Evolutionary conservation across 202 grass and related monocot species (phyloP).

Genomic region (Carex arenaria): DNA sequence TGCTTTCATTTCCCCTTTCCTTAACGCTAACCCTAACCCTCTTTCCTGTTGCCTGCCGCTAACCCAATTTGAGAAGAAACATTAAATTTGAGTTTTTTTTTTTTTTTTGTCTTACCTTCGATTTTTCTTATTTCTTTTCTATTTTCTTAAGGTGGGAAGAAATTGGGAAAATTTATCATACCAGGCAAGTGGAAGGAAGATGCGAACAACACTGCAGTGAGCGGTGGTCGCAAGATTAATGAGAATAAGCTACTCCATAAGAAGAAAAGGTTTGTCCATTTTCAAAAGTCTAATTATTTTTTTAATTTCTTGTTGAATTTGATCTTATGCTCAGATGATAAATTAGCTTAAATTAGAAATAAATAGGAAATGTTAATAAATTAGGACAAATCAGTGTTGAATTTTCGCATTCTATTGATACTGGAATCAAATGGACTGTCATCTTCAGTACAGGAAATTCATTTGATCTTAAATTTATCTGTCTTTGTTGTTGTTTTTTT

Average conservation of each 20-base stretch:
- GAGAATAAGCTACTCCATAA: slow-evolving; percentile 99
- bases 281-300: neutral
- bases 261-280: slow-evolving; percentile 62
- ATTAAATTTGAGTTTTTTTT: neutral
- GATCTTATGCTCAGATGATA: neutral
- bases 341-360: neutral
- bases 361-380: neutral
- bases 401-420: no score
- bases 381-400: neutral
- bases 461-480: no score
- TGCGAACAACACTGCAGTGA: slow-evolving; percentile 83
- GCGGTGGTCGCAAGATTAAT: slow-evolving; percentile 94
- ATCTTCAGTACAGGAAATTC: no score
- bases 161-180: slow-evolving; percentile 93
- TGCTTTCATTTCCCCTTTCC: no score
- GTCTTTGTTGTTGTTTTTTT: no score
- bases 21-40: no score
- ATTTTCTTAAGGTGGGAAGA: slow-evolving; percentile 74
- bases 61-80: neutral
- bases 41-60: no score
- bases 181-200: slow-evolving; percentile 99
- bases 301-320: neutral
- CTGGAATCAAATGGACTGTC: no score
- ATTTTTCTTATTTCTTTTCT: neutral
- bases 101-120: neutral